These are phyloP conservation scores for Chamaenerion angustifolium DNA, from an alignment of 345 rosid genomes.

Conservation along the genomic window DNA sequence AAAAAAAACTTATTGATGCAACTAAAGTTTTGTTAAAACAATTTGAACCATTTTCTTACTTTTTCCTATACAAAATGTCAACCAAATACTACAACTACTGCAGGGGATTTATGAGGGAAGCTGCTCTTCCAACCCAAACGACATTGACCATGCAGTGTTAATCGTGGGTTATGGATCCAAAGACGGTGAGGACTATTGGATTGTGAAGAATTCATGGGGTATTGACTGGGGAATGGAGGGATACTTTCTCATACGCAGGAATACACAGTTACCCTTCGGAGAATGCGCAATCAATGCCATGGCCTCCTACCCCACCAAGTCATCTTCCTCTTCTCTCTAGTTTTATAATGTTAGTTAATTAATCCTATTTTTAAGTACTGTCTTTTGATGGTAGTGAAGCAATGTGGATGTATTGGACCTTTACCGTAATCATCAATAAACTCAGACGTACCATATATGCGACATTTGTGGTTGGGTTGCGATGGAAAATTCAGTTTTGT, in stretches of 20 bases:
- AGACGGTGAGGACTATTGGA: slow-evolving; percentile 51
- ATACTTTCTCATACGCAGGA: slow-evolving; percentile 35
- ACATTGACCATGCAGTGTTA: slow-evolving; percentile 63
- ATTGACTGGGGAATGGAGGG: slow-evolving; percentile 51
- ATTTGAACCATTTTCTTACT: too few relatives aligned
- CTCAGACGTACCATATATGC: too few relatives aligned
- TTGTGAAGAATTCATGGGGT: slow-evolving; percentile 77
- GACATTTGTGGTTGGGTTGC: too few relatives aligned
- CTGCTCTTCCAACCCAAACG: slow-evolving; percentile 42
- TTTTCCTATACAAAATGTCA: too few relatives aligned
- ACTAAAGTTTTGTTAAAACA: too few relatives aligned
- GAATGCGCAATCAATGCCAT: slow-evolving; percentile 47
- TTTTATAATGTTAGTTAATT: not conserved
- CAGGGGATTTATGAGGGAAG: slow-evolving; percentile 49
- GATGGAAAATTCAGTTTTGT: too few relatives aligned
- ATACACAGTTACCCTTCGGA: slow-evolving; percentile 25
- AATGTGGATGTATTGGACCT: too few relatives aligned
- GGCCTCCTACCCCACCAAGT: slow-evolving; percentile 61
- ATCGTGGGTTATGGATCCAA: slow-evolving; percentile 67
- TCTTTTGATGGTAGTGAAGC: too few relatives aligned
- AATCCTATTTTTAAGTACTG: too few relatives aligned
- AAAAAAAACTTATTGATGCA: too few relatives aligned
- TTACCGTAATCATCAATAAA: too few relatives aligned
- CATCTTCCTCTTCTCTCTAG: slow-evolving; percentile 30
- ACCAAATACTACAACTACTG: too few relatives aligned